These are phyloP conservation scores for Suillus clintonianus DNA, from an alignment of 768 basidiomycete genomes.

Conservation along the genomic window DNA sequence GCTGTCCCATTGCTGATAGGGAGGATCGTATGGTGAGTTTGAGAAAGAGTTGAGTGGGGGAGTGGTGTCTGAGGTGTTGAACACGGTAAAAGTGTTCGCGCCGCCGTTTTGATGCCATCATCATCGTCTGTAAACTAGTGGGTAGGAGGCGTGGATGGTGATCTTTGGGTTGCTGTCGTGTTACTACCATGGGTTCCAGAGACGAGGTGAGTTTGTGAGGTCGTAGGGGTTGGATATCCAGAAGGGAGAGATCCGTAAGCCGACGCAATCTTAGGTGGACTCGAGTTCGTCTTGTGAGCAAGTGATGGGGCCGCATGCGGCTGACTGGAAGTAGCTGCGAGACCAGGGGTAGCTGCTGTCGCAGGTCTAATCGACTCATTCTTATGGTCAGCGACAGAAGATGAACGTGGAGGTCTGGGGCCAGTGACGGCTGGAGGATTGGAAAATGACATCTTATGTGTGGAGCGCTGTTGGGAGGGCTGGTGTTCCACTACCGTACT, in stretches of 20 bases:
- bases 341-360: too few species aligned
- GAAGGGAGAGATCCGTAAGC: constrained; percentile 13
- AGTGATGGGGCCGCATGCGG: constrained; percentile 22
- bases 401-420: constrained; percentile 29
- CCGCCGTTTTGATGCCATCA: constrained; percentile 31
- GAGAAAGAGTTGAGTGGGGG: constrained; percentile 33
- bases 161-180: constrained; percentile 14
- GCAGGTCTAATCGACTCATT: constrained; percentile 14
- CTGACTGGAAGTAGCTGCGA: constrained; percentile 13
- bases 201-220: constrained; percentile 8
- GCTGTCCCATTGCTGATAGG: constrained; percentile 55
- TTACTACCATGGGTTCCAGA: constrained; percentile 15
- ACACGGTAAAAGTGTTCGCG: constrained; percentile 29
- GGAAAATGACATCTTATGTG: constrained; percentile 21
- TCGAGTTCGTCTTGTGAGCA: constrained; percentile 12
- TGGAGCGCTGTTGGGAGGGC: constrained; percentile 27
- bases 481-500: not conserved
- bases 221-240: constrained; percentile 26
- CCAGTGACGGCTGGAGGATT: constrained; percentile 27
- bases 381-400: constrained; percentile 25
- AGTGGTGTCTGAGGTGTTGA: constrained; percentile 46
- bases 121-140: too few species aligned
- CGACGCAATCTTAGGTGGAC: constrained; percentile 16
- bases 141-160: too few species aligned
- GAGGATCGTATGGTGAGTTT: constrained; percentile 30